A percentile compares a stretch with the other conserved stretches of the same genome.
Evolutionary conservation across 371 early-diverging fungal genomes (phyloP).

Genomic region (Mortierella sp.): DNA sequence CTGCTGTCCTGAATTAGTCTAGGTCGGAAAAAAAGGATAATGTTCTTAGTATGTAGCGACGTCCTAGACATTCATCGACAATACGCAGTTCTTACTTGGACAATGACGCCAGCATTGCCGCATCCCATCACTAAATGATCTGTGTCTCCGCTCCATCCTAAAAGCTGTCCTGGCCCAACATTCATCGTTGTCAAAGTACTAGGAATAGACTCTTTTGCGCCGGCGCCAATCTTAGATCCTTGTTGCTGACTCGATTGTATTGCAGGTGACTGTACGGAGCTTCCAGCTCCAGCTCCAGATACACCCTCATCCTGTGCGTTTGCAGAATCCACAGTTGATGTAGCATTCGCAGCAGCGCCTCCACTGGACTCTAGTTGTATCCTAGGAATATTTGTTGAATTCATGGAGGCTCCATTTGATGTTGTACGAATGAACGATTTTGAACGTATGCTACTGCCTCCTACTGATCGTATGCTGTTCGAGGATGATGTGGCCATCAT

Average conservation of each 20-base stretch:
- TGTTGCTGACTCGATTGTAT: background rate
- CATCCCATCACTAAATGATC: conserved; percentile 55
- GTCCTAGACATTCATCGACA: too few relatives aligned
- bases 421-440: conserved; percentile 32
- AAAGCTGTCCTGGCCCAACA: conserved; percentile 44
- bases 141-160: conserved; percentile 52
- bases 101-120: conserved; percentile 52
- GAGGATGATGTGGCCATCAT: conserved; percentile 41
- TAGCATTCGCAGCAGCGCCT: conserved; percentile 8
- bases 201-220: conserved; percentile 13
- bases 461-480: conserved; percentile 34
- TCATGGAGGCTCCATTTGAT: conserved; percentile 20
- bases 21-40: background rate
- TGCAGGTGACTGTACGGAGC: background rate
- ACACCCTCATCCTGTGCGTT: conserved; percentile 13
- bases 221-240: background rate
- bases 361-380: conserved; percentile 46
- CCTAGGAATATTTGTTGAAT: conserved; percentile 30
- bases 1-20: conserved; percentile 59
- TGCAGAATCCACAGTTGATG: background rate
- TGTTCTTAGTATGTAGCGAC: conserved; percentile 12
- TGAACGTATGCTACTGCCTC: conserved; percentile 38
- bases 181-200: conserved; percentile 38
- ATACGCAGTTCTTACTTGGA: conserved; percentile 20
- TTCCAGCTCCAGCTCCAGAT: background rate